Evolutionary conservation across 2,329 filamentous ascomycete genomes (phyloP).

Genomic region (Diplodia mutila): DNA sequence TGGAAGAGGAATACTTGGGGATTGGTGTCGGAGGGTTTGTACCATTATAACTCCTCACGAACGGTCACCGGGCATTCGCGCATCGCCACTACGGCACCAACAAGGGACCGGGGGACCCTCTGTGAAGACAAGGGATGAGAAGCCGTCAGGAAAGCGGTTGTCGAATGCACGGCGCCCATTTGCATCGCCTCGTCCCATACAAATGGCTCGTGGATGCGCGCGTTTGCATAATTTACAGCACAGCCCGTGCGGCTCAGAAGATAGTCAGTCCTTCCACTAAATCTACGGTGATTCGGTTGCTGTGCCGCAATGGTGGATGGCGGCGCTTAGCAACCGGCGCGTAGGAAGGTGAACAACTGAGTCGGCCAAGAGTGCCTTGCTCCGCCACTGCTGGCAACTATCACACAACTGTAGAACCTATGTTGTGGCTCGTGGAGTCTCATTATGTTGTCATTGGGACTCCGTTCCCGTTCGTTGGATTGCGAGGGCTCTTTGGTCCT

Average conservation of each 20-base stretch:
- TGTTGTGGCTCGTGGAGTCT: neutral
- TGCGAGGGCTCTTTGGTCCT: too few relatives aligned
- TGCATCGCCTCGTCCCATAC: neutral
- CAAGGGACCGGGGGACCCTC: neutral
- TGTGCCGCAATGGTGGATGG: too few relatives aligned
- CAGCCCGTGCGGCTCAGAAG: neutral
- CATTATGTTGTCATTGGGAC: too few relatives aligned
- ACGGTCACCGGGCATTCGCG: neutral
- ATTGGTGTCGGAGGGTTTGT: neutral
- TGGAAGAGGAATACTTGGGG: neutral
- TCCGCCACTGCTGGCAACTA: neutral
- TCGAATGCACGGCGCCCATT: conserved; percentile 1
- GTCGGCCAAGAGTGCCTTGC: neutral
- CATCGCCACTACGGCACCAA: neutral
- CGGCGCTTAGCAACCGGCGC: neutral
- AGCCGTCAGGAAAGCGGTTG: neutral
- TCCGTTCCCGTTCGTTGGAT: too few relatives aligned
- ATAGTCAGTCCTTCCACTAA: too few relatives aligned
- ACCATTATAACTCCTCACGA: neutral
- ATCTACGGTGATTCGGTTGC: neutral
- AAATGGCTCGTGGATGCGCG: neutral
- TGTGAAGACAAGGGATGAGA: neutral
- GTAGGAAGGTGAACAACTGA: neutral
- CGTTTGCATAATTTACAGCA: neutral
- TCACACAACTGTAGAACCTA: too few relatives aligned